Conservation (phyloP, 2,329 filamentous ascomycete genomes). For the Nannizzia gypsea region DNA sequence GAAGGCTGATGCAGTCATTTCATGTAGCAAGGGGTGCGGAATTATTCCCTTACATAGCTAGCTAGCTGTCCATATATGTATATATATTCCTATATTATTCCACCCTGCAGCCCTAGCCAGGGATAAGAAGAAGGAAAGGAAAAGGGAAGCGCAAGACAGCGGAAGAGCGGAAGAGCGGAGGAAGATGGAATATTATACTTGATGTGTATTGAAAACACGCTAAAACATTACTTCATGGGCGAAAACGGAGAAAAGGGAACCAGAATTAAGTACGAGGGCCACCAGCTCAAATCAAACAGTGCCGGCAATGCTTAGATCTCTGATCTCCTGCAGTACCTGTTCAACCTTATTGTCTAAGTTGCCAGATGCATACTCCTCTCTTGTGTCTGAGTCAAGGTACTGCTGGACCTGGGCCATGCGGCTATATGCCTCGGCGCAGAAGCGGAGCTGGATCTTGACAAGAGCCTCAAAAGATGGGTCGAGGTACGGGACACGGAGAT, state of each 20-base stretch:
- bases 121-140: neutral
- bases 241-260: neutral
- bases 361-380: constrained; percentile 90
- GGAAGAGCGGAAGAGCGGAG: neutral
- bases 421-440: constrained; percentile 95
- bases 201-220: neutral
- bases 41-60: too few relatives aligned
- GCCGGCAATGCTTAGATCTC: constrained; percentile 82
- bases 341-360: constrained; percentile 86
- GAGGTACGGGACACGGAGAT: constrained; percentile 89
- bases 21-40: neutral
- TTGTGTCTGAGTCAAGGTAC: constrained; percentile 87
- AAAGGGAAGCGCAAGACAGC: neutral
- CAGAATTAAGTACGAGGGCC: too few relatives aligned
- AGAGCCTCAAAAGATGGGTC: constrained; percentile 95
- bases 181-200: neutral
- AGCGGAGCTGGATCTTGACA: constrained; percentile 94
- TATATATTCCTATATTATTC: neutral
- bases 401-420: constrained; percentile 99
- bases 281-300: constrained; percentile 40
- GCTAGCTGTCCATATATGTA: neutral
- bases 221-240: constrained; percentile 3
- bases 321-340: constrained; percentile 90
- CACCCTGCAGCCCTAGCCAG: neutral
- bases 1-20: neutral